These are phyloP conservation scores for Diaporthe humulicola DNA, from an alignment of 2,329 filamentous ascomycete genomes.

Conservation along the genomic window DNA sequence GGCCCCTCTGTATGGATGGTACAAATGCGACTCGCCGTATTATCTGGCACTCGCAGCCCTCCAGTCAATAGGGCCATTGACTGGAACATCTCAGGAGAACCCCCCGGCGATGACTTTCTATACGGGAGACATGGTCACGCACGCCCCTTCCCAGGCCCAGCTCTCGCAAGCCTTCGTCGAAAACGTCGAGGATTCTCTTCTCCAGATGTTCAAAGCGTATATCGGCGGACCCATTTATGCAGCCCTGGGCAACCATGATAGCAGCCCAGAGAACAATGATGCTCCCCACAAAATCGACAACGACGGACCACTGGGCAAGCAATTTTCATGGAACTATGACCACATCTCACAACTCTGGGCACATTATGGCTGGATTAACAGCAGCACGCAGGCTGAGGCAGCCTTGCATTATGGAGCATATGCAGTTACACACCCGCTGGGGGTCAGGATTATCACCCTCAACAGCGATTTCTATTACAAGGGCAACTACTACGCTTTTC, in stretches of 20 bases:
- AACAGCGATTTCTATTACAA: slow-evolving; percentile 62
- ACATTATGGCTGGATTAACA: slow-evolving; percentile 67
- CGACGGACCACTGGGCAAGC: slow-evolving; percentile 62
- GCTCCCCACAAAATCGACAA: slow-evolving; percentile 63
- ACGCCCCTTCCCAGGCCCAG: slow-evolving; percentile 62
- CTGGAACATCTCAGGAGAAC: slow-evolving; percentile 61
- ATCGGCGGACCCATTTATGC: slow-evolving; percentile 68
- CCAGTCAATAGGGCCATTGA: slow-evolving; percentile 67
- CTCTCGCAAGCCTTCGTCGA: slow-evolving; percentile 65
- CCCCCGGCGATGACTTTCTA: slow-evolving; percentile 68
- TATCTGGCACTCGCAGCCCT: slow-evolving; percentile 68
- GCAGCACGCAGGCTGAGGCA: slow-evolving; percentile 58
- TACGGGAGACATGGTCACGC: slow-evolving; percentile 69
- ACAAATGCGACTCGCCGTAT: slow-evolving; percentile 70
- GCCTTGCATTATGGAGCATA: slow-evolving; percentile 68
- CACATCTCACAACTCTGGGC: slow-evolving; percentile 68
- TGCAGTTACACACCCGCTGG: slow-evolving; percentile 65
- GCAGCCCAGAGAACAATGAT: slow-evolving; percentile 65
- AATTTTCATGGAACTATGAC: slow-evolving; percentile 71
- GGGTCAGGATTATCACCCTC: slow-evolving; percentile 60
- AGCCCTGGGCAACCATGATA: slow-evolving; percentile 70
- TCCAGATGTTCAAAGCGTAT: slow-evolving; percentile 67
- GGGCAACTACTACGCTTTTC: slow-evolving; percentile 57
- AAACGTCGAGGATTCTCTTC: slow-evolving; percentile 66
- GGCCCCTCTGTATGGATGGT: slow-evolving; percentile 67